phyloP scores from a whole-genome alignment of 2,329 filamentous ascomycete species.

The Neopestalotiopsis clavispora region DNA sequence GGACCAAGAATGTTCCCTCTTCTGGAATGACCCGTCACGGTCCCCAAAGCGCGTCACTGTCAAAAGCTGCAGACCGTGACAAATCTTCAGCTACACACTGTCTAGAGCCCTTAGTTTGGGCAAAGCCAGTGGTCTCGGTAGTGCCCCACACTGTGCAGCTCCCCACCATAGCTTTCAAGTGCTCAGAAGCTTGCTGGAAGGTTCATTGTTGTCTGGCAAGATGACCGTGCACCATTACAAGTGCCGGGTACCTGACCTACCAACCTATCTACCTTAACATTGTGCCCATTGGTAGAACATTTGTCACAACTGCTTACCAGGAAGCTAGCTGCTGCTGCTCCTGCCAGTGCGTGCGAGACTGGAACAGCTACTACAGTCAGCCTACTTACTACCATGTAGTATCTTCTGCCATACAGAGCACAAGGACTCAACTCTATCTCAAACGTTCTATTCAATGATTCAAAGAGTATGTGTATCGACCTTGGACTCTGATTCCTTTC shows the following conservation, averaged over 20 bases:
- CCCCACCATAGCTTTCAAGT: neutral
- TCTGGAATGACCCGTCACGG: conserved; percentile 5
- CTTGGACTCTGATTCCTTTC: no score
- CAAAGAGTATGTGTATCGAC: no score
- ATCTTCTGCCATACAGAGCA: no score
- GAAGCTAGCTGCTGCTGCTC: no score
- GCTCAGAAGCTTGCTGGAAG: neutral
- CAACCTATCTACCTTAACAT: neutral
- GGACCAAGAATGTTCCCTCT: neutral
- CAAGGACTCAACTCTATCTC: no score
- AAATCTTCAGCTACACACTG: neutral
- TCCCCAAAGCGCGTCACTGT: conserved; percentile 13
- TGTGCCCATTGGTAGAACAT: no score
- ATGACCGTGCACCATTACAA: neutral
- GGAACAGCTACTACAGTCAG: no score
- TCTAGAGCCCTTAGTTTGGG: neutral
- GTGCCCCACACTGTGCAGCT: neutral
- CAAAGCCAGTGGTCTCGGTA: neutral
- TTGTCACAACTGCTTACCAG: no score
- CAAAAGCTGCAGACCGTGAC: neutral
- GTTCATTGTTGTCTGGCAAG: neutral
- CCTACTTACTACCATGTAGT: no score
- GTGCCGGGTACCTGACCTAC: neutral
- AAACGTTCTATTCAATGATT: no score
- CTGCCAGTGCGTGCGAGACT: no score